phyloP scores from a whole-genome alignment of 768 basidiomycete species.

The Termitomyces sp. region DNA sequence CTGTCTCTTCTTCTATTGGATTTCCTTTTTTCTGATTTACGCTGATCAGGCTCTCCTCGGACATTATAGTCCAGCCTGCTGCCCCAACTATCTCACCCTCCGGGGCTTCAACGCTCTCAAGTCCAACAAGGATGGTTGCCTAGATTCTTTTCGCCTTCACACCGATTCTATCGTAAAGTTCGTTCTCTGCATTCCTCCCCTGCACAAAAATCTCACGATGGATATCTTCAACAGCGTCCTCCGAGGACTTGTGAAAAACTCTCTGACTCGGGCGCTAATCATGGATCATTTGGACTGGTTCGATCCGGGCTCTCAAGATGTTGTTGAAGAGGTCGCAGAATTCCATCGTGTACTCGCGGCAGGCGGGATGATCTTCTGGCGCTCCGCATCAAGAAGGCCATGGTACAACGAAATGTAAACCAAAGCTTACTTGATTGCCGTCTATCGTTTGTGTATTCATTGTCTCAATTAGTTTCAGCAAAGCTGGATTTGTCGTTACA shows the following conservation, averaged over 20 bases:
- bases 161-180: constrained; percentile 69
- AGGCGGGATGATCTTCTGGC: constrained; percentile 62
- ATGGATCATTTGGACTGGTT: constrained; percentile 74
- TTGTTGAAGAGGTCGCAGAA: constrained; percentile 50
- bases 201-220: neutral
- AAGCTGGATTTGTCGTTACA: constrained; percentile 48
- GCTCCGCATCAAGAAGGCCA: constrained; percentile 57
- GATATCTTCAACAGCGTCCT: constrained; percentile 21
- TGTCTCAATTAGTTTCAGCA: constrained; percentile 35
- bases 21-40: neutral
- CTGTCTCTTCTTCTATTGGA: constrained; percentile 7
- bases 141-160: constrained; percentile 62
- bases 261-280: constrained; percentile 58
- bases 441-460: neutral
- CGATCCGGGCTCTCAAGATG: constrained; percentile 38
- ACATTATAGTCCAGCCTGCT: constrained; percentile 51
- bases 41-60: constrained; percentile 40
- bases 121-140: constrained; percentile 34
- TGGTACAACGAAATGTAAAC: constrained; percentile 56
- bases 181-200: constrained; percentile 14
- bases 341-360: constrained; percentile 50
- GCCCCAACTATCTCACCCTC: constrained; percentile 60
- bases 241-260: constrained; percentile 27
- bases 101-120: constrained; percentile 54
- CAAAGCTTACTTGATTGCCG: too few relatives aligned